These are phyloP conservation scores for Nadsonia starkeyi-henricii DNA, from an alignment of 1,139 yeast species.

Conservation along the genomic window DNA sequence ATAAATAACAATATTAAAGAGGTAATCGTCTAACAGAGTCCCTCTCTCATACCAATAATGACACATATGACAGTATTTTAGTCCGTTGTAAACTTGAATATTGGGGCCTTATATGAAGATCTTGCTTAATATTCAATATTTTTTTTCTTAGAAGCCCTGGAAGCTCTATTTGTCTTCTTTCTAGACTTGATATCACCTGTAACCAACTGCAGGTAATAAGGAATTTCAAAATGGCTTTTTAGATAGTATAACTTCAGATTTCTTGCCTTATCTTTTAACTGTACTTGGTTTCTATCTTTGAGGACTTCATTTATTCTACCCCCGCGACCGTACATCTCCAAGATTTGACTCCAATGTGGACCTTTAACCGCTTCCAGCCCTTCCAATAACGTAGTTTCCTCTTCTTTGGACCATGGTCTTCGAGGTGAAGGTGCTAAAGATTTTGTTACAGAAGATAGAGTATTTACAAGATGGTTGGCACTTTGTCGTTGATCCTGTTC, in stretches of 20 bases:
- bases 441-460: not conserved
- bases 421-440: slow-evolving; percentile 18
- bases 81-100: no score
- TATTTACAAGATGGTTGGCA: not conserved
- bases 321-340: slow-evolving; percentile 83
- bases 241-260: slow-evolving; percentile 83
- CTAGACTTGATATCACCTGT: slow-evolving; percentile 61
- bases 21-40: no score
- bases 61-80: no score
- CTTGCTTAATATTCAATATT: no score
- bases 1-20: no score
- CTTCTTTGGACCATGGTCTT: slow-evolving; percentile 78
- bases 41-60: no score
- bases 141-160: not conserved
- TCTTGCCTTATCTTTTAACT: slow-evolving; percentile 87
- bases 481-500: not conserved
- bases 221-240: slow-evolving; percentile 44
- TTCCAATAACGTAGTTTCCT: slow-evolving; percentile 69
- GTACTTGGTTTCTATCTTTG: slow-evolving; percentile 79
- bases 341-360: slow-evolving; percentile 84
- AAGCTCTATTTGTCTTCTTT: not conserved
- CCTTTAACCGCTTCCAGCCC: slow-evolving; percentile 70
- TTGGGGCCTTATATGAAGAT: no score
- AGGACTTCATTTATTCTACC: slow-evolving; percentile 73
- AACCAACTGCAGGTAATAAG: slow-evolving; percentile 63